A percentile compares a stretch with the other conserved stretches of the same genome.
Evolutionary conservation across 495 filamentous ascomycete genomes (phyloP).

Genomic region (Podospora tetraspora): DNA sequence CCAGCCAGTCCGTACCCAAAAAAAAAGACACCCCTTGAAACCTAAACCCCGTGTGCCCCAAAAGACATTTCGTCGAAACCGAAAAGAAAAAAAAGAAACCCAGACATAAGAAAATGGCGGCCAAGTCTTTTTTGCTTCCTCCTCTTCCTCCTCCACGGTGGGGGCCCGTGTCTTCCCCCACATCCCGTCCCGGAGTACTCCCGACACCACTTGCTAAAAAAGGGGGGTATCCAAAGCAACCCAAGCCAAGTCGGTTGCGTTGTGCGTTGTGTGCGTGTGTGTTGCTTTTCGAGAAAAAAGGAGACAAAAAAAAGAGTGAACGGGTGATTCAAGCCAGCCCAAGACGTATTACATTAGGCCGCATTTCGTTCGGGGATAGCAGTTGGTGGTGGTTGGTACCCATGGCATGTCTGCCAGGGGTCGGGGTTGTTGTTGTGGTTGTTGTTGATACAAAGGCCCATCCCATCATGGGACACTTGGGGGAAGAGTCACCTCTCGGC

Average conservation of each 20-base stretch:
- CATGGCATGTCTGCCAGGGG: not conserved
- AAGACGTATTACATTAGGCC: not conserved
- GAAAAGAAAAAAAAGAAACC: not conserved
- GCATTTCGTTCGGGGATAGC: not conserved
- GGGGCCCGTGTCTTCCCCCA: not conserved
- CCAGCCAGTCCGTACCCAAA: not conserved
- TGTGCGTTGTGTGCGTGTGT: not conserved
- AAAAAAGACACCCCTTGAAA: not conserved
- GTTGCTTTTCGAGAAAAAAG: not conserved
- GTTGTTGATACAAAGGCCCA: not conserved
- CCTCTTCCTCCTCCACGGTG: not conserved
- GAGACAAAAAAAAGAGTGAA: not conserved
- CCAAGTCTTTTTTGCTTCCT: not conserved
- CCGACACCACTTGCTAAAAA: not conserved
- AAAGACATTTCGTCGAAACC: not conserved
- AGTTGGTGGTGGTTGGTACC: not conserved
- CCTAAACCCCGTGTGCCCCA: not conserved
- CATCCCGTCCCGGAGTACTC: not conserved
- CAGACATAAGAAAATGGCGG: not conserved
- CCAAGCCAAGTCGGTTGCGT: not conserved
- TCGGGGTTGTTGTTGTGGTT: not conserved
- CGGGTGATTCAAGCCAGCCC: not conserved
- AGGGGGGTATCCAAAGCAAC: slow-evolving; percentile 8
- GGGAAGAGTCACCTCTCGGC: slow-evolving; percentile 19
- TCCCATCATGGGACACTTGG: not conserved